A percentile compares a stretch with the other conserved stretches of the same genome.
These are phyloP conservation scores for Trichoderma atroviride DNA, from an alignment of 2,329 filamentous ascomycete species.

Conservation along the genomic window DNA sequence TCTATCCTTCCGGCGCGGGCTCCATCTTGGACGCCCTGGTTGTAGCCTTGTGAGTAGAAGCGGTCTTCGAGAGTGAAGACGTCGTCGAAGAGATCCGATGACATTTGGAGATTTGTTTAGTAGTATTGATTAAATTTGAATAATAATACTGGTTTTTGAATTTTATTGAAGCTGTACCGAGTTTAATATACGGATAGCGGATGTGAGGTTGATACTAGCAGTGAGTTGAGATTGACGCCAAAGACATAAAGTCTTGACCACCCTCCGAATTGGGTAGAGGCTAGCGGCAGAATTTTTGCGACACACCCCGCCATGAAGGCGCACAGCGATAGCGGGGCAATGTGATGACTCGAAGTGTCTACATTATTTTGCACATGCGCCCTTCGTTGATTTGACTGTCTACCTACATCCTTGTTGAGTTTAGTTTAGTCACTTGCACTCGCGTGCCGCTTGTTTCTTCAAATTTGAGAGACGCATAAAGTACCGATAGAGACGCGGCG, in stretches of 20 bases:
- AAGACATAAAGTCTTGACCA: constrained; percentile 2
- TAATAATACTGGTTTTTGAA: not conserved
- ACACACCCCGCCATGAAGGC: constrained; percentile 26
- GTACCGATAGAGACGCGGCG: constrained; percentile 1
- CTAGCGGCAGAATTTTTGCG: constrained; percentile 25
- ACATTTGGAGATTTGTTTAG: constrained; percentile 28
- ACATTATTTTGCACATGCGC: constrained; percentile 15
- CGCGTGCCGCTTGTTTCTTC: constrained; percentile 5
- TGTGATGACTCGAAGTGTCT: constrained; percentile 23
- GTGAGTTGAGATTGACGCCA: not conserved
- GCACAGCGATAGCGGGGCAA: constrained; percentile 25
- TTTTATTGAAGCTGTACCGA: not conserved
- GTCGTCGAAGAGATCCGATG: constrained; percentile 57
- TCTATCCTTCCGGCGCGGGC: constrained; percentile 77
- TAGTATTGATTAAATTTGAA: not conserved
- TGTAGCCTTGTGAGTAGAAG: constrained; percentile 84
- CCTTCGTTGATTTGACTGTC: constrained; percentile 13
- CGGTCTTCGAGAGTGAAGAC: constrained; percentile 63
- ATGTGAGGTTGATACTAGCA: not conserved
- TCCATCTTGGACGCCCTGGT: constrained; percentile 75
- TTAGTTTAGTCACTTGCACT: not conserved
- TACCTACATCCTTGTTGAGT: not conserved
- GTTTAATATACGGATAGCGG: not conserved
- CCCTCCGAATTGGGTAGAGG: constrained; percentile 11
- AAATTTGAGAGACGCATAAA: not conserved